Evolutionary conservation across 371 early-diverging fungal species (phyloP).

Genomic region (Nematocida displodere): DNA sequence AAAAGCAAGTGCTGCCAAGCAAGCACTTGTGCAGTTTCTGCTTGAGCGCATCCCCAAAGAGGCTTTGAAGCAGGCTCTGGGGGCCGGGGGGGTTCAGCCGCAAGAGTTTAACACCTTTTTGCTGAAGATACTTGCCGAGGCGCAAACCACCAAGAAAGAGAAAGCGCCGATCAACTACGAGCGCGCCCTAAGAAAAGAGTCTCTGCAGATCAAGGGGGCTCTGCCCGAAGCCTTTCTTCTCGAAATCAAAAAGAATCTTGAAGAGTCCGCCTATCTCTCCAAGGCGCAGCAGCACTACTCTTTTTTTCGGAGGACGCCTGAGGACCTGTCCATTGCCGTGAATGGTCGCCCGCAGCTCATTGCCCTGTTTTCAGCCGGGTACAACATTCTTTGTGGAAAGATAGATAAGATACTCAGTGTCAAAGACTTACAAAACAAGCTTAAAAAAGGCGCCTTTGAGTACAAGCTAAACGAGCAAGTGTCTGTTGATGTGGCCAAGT

Average conservation of each 20-base stretch:
- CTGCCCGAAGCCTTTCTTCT: conserved; percentile 14
- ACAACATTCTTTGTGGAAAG: conserved; percentile 43
- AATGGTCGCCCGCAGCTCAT: conserved; percentile 36
- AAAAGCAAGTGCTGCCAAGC: too few species aligned
- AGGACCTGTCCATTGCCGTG: conserved; percentile 34
- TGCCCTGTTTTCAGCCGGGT: conserved; percentile 42
- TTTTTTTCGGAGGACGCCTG: conserved; percentile 38
- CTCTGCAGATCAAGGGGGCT: conserved; percentile 10
- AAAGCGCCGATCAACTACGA: neutral
- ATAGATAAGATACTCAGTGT: conserved; percentile 40
- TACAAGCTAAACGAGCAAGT: conserved; percentile 43
- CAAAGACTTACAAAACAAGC: conserved; percentile 28
- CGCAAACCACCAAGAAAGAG: neutral
- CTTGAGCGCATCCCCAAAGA: neutral
- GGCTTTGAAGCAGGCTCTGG: neutral
- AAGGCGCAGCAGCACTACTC: conserved; percentile 46
- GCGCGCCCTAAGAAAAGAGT: neutral
- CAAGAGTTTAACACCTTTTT: neutral
- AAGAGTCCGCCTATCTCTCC: neutral
- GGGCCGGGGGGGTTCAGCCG: neutral
- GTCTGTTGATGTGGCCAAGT: conserved; percentile 16
- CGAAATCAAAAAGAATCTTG: conserved; percentile 25
- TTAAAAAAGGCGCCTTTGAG: conserved; percentile 50
- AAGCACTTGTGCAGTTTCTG: neutral
- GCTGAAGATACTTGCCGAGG: neutral